Evolutionary conservation across 441 rosid genomes (phyloP).

Genomic region (Adansonia gregorii): DNA sequence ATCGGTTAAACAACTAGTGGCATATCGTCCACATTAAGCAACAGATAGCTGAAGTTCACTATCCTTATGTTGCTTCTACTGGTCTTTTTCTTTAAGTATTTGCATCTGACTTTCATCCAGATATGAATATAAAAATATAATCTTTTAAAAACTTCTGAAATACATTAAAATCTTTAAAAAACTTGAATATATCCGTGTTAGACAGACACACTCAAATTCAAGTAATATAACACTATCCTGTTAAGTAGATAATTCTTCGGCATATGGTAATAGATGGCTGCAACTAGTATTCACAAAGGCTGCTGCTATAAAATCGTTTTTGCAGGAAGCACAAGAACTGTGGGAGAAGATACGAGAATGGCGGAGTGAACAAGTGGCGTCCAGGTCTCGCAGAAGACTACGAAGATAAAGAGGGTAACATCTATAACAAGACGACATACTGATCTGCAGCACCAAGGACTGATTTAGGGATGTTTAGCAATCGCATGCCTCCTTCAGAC

Average conservation of each 20-base stretch:
- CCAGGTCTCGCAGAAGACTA: conserved; percentile 99
- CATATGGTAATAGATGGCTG: not conserved
- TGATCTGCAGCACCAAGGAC: conserved; percentile 98
- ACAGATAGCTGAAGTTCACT: not conserved
- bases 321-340: conserved; percentile 93
- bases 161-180: too few species aligned
- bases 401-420: conserved; percentile 97
- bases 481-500: not conserved
- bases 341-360: conserved; percentile 92
- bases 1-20: not conserved
- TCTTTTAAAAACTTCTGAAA: too few species aligned
- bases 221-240: too few species aligned
- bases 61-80: not conserved
- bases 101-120: too few species aligned
- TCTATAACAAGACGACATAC: conserved; percentile 96
- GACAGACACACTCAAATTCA: too few species aligned
- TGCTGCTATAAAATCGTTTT: not conserved
- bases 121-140: too few species aligned
- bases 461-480: conserved; percentile 47
- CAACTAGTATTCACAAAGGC: not conserved
- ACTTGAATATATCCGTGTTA: too few species aligned
- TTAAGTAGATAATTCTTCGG: not conserved
- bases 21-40: not conserved
- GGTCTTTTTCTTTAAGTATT: too few species aligned
- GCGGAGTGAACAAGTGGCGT: conserved; percentile 96